Base-by-base conservation (phyloP, 1,284 basidiomycete genomes). In the Moesziomyces globuligerus region DNA sequence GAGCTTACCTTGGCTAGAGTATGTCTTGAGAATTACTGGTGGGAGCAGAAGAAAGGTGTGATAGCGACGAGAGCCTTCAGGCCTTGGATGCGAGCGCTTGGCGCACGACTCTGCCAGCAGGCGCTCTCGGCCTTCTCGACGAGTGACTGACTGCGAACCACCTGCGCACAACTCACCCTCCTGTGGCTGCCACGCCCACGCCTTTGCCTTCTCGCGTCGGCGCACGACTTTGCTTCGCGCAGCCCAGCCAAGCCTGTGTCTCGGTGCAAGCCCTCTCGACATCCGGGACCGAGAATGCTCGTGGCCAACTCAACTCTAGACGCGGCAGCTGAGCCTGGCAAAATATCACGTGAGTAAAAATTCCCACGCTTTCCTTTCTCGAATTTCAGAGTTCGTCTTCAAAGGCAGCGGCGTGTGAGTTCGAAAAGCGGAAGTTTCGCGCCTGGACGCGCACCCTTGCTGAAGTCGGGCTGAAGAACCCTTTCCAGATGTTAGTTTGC, bases 21-120 rank as follows among this genome's bases (percentile, higher is more conserved):
- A 57, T 71, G 57, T 65, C 60, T 65, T 73, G 65, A 65, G 57
- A 58, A 53, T 69, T 69, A 59, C 68, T 65, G 68, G 60, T 59
- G 60, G 55, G 56, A 57, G 56, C 51, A 60, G 43, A 69, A 55
- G 51, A 51, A 59, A 72, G 69, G 45, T 34, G 52, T 28, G 64
- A 56, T 61, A 40, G 55, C 56, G 65, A 48, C 60, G 70, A 65
- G 47, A 48, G 48, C n/a, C 51, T 59, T 66, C 51, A 51, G 51
- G 44, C 47, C 41, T 58, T 57, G 54, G 39, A 40, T 28, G 25
- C 34, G 17, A 25, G 37, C 48, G n/a, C n/a, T n/a, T n/a, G n/a
- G n/a, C n/a, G n/a, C n/a, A n/a, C n/a, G n/a, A n/a, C n/a, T n/a
- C 37, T 34, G 29, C 37, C n/a, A 21, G 39, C 45, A 26, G 49